Evolutionary conservation across 2,329 filamentous ascomycete genomes (phyloP).

Genomic region (Cordyceps fumosorosea): DNA sequence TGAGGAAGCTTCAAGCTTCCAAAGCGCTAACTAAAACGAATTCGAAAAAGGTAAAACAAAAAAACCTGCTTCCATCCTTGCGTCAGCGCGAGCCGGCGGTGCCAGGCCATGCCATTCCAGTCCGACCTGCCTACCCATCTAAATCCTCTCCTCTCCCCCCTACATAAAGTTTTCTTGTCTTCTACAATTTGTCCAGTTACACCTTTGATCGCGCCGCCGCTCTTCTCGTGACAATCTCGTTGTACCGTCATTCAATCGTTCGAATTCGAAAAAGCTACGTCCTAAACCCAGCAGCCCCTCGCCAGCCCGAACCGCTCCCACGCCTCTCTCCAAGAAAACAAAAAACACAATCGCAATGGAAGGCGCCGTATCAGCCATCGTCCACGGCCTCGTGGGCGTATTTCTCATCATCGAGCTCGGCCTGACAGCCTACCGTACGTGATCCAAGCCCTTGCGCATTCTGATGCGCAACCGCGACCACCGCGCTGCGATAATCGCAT

Average conservation of each 20-base stretch:
- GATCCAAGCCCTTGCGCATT: not conserved
- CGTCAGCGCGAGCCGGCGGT: not conserved
- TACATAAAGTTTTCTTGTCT: not conserved
- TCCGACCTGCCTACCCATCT: not conserved
- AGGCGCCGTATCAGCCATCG: slow-evolving; percentile 47
- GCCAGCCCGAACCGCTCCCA: not conserved
- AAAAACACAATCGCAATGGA: slow-evolving; percentile 35
- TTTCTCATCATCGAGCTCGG: slow-evolving; percentile 71
- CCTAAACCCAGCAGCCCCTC: not conserved
- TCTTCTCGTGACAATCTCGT: not conserved
- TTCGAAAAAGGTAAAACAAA: not conserved
- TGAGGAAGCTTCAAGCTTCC: not conserved
- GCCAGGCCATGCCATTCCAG: not conserved
- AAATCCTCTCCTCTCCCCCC: not conserved
- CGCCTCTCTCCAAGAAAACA: not conserved
- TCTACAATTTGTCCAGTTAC: not conserved
- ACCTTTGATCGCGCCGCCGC: not conserved
- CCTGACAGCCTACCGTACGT: slow-evolving; percentile 64
- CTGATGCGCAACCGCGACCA: not conserved
- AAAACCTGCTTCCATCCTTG: slow-evolving; percentile 12
- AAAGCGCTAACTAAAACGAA: not conserved
- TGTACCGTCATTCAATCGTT: not conserved
- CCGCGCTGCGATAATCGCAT: not conserved
- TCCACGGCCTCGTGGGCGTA: slow-evolving; percentile 57
- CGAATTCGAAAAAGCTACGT: not conserved